phyloP scores from a whole-genome alignment of 257 asterid species.

The Haberlea rhodopensis region DNA sequence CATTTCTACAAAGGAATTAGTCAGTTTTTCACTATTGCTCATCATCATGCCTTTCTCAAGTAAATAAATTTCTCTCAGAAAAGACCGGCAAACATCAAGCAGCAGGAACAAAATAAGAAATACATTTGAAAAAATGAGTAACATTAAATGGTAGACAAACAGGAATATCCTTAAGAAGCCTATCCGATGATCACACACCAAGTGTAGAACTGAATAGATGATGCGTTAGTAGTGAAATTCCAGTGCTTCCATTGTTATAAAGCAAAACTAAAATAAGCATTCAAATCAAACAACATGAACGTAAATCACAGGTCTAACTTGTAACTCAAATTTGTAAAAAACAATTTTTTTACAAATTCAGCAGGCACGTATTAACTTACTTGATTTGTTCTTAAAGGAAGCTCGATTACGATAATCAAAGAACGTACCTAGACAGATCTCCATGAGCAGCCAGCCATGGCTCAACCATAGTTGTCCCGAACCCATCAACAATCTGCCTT shows the following conservation, averaged over 20 bases:
- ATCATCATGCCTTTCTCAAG: background rate
- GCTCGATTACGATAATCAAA: conserved; percentile 7
- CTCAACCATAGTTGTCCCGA: conserved; percentile 59
- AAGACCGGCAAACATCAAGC: background rate
- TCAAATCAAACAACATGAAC: conserved; percentile 1
- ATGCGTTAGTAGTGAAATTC: conserved; percentile 4
- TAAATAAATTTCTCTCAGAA: conserved; percentile 2
- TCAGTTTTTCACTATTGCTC: background rate
- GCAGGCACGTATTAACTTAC: background rate
- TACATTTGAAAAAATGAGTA: background rate
- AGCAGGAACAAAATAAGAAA: background rate
- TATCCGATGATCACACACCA: background rate
- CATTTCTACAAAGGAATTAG: background rate
- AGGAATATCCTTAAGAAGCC: background rate
- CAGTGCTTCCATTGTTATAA: conserved; percentile 6
- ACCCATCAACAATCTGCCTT: conserved; percentile 78
- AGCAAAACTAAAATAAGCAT: conserved; percentile 6
- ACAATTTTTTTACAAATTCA: background rate
- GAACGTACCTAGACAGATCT: conserved; percentile 66
- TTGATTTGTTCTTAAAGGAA: background rate
- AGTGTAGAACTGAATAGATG: background rate
- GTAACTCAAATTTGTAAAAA: background rate
- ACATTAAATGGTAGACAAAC: background rate
- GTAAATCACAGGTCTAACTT: background rate
- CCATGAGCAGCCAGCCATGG: conserved; percentile 96